Evolutionary conservation across 306 rosid species (phyloP).

Genomic region (Prinsepia uniflora): DNA sequence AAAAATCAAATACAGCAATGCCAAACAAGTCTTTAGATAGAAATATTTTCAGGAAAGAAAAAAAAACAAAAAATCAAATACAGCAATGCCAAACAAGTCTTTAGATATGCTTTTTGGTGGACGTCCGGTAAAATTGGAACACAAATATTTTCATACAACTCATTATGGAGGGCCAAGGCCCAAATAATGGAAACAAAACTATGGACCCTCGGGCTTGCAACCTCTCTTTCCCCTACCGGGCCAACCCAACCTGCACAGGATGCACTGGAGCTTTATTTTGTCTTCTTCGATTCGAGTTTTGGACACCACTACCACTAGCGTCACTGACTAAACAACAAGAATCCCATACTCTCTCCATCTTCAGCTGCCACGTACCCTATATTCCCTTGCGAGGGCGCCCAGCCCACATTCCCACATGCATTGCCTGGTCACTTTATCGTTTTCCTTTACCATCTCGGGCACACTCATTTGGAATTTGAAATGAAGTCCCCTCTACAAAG

Average conservation of each 20-base stretch:
- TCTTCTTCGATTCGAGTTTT: constrained; percentile 3
- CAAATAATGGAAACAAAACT: too few species aligned
- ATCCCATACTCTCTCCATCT: neutral
- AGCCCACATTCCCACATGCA: neutral
- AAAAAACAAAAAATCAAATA: too few species aligned
- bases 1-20: too few species aligned
- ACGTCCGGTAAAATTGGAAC: too few species aligned
- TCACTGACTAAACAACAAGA: neutral
- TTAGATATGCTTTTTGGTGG: too few species aligned
- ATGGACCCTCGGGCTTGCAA: too few species aligned
- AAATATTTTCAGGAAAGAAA: too few species aligned
- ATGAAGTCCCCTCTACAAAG: constrained; percentile 48
- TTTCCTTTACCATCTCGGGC: constrained; percentile 16
- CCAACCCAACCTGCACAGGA: neutral
- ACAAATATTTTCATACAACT: too few species aligned
- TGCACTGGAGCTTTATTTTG: neutral
- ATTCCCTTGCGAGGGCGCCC: neutral
- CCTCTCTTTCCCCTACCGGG: neutral
- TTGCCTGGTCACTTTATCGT: constrained; percentile 25
- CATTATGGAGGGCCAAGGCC: too few species aligned
- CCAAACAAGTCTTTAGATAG: too few species aligned
- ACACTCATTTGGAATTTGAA: constrained; percentile 68
- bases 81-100: too few species aligned
- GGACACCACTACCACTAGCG: neutral
- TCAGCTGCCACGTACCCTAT: neutral